phyloP scores from a whole-genome alignment of 169 alveolate species.

The Babesia ovis region DNA sequence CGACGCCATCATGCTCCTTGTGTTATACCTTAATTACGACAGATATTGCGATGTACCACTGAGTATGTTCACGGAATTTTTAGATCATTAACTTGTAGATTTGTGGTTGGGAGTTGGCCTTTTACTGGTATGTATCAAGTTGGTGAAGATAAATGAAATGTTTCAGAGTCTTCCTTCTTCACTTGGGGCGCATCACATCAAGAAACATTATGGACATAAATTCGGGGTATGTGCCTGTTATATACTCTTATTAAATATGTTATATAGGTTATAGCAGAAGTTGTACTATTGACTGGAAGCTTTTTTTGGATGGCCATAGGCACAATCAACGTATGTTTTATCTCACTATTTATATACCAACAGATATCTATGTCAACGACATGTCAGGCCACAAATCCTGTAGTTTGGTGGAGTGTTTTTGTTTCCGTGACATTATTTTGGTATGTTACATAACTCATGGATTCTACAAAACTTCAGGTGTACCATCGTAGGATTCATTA shows the following conservation, averaged over 20 bases:
- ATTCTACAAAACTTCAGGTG: slow-evolving; percentile 45
- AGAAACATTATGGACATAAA: slow-evolving; percentile 40
- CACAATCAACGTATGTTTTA: slow-evolving; percentile 42
- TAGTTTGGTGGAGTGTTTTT: slow-evolving; percentile 63
- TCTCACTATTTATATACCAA: not conserved
- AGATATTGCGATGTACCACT: slow-evolving; percentile 65
- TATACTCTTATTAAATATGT: not conserved
- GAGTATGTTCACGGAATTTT: slow-evolving; percentile 16
- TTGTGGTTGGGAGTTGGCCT: slow-evolving; percentile 54
- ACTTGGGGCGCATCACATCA: slow-evolving; percentile 42
- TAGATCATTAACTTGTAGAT: slow-evolving; percentile 13
- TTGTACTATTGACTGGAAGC: slow-evolving; percentile 46
- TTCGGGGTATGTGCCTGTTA: slow-evolving; percentile 3
- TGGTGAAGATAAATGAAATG: not conserved
- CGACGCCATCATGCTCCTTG: slow-evolving; percentile 32
- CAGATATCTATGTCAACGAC: slow-evolving; percentile 67
- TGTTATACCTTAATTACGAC: slow-evolving; percentile 22
- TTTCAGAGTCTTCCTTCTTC: slow-evolving; percentile 65
- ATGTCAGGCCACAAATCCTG: slow-evolving; percentile 62
- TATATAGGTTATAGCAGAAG: slow-evolving; percentile 56
- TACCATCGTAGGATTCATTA: slow-evolving; percentile 64
- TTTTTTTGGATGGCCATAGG: slow-evolving; percentile 72
- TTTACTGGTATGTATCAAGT: slow-evolving; percentile 27
- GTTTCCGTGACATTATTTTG: slow-evolving; percentile 64
- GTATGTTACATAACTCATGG: slow-evolving; percentile 9